Evolutionary conservation across 192 early-diverging fungal genomes (phyloP), one percentile per base, ranked within the genome.

Genomic region (Backusella liffmaniae): DNA sequence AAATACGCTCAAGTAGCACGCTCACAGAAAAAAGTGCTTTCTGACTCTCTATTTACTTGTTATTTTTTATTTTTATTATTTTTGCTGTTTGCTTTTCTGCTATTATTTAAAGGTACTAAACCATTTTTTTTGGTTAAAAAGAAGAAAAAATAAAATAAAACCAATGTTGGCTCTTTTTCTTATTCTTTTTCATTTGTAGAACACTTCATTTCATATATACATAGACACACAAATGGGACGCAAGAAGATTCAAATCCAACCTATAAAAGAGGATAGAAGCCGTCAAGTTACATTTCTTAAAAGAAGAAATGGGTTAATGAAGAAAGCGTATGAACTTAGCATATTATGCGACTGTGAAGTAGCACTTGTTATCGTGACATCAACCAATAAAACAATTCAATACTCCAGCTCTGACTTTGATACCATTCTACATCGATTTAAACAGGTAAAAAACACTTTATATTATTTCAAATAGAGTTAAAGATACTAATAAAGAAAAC

Each of bases 341-440:
- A 94, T 97, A 4, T 88, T 98, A 21, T 98, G 96, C 86, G 93
- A 93, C 78, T 95, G 95, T 86, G 94, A 98, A 80, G 94, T 97
- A 34, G 95, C 92, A 5, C 87, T 98, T 23, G 93, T 98, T 59
- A 95, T 97, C 77, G 95, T 96, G 84, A 95, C 91, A 79, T 89
- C 89, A 34, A 94, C 92, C 74, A 92, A 94, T 83, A 97, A 97
- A 81, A 87, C 97, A 12, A 92, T 95, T 53, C 94, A 97, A 80
- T 97, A 95, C 77, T 90, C 94, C 0, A 92, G 90, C 15, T 91
- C 92, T 36, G 95, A 98, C 76, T 97, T 98, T 85, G 95, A 98
- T 82, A 89, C 90, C 66, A 94, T 98, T 44, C 80, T 98, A 69
- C 85, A 96, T 83, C 91, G 92, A 51, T 98, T 97, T 81, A 96